Conservation (phyloP, 805 yeast species). For the Cyberlindnera amylophila region DNA sequence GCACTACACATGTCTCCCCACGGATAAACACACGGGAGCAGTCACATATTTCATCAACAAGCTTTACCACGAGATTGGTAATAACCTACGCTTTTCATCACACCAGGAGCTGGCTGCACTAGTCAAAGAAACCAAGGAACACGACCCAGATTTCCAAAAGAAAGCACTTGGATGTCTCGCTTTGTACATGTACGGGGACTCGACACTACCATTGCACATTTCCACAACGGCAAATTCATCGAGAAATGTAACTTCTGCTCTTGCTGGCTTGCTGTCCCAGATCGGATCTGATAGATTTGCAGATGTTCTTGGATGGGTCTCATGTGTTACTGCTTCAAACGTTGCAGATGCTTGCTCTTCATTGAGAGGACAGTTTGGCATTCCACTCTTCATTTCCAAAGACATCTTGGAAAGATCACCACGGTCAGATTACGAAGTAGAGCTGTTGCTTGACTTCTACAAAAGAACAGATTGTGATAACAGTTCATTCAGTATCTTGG, state of each 20-base stretch:
- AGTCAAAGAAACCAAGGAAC: not conserved
- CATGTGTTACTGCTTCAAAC: conserved; percentile 30
- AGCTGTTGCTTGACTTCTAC: conserved; percentile 9
- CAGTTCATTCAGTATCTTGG: conserved; percentile 1
- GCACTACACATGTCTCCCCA: conserved; percentile 13
- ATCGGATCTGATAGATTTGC: conserved; percentile 5
- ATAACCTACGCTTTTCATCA: not conserved
- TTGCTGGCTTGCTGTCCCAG: conserved; percentile 5
- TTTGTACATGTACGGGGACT: conserved; percentile 13
- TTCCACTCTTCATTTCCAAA: conserved; percentile 38
- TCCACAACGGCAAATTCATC: not conserved
- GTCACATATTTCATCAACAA: conserved; percentile 4
- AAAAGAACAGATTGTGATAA: not conserved
- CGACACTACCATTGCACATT: not conserved
- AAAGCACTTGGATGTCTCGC: conserved; percentile 7
- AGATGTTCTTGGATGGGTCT: conserved; percentile 16
- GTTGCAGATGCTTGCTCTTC: conserved; percentile 33
- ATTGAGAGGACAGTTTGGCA: conserved; percentile 27
- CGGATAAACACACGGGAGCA: conserved; percentile 2
- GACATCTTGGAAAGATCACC: conserved; percentile 37
- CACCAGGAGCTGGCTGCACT: not conserved
- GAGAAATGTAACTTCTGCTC: conserved; percentile 5
- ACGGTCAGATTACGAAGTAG: conserved; percentile 17
- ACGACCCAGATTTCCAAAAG: conserved; percentile 4
- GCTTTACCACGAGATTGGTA: conserved; percentile 4